These are phyloP conservation scores for Solanum rostratum DNA, from an alignment of 257 asterid species.

Conservation along the genomic window DNA sequence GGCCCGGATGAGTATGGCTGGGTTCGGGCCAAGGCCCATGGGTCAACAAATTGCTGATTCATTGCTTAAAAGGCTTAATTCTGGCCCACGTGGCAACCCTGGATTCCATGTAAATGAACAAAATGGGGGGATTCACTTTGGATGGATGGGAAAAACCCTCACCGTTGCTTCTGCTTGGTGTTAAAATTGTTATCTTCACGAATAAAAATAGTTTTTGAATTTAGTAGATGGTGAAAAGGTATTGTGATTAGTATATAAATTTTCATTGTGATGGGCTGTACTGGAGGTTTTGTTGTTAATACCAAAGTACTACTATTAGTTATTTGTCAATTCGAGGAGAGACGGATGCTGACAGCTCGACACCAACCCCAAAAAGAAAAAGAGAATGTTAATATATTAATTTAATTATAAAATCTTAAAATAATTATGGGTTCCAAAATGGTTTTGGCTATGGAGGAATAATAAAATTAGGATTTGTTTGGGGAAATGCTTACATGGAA, in stretches of 20 bases:
- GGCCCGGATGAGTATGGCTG: slow-evolving; percentile 81
- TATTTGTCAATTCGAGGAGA: background rate
- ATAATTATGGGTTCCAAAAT: background rate
- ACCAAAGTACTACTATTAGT: background rate
- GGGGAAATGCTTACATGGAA: background rate
- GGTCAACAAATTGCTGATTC: slow-evolving; percentile 44
- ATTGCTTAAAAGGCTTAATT: slow-evolving; percentile 38
- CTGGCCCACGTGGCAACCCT: slow-evolving; percentile 74
- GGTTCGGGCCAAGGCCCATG: slow-evolving; percentile 42
- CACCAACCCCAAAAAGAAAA: background rate
- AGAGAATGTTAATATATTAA: background rate
- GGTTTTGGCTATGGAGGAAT: background rate
- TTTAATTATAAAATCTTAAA: too few relatives aligned
- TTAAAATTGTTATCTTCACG: slow-evolving; percentile 9
- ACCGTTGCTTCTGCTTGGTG: slow-evolving; percentile 84
- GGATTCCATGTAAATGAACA: slow-evolving; percentile 61
- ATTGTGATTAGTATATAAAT: background rate
- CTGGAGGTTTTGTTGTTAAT: background rate
- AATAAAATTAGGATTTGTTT: background rate
- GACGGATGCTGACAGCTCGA: background rate
- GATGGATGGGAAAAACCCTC: slow-evolving; percentile 79
- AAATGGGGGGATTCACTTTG: slow-evolving; percentile 62
- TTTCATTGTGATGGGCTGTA: background rate
- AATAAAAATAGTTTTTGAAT: background rate
- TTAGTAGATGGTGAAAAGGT: background rate